Evolutionary conservation across 768 basidiomycete genomes (phyloP).

Genomic region (Lyophyllum semitale): DNA sequence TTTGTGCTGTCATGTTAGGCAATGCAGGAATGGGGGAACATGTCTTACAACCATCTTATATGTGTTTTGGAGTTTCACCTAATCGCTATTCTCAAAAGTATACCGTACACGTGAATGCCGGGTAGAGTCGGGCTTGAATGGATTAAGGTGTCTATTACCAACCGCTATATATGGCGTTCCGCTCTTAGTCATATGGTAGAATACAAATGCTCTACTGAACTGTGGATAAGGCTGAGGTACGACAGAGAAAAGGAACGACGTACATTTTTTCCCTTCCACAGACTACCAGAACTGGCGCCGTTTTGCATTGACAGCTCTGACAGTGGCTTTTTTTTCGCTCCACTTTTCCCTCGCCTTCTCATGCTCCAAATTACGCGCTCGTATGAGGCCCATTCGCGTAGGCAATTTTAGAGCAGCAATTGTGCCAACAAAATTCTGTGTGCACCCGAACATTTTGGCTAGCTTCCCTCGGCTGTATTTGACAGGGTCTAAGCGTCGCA

Average conservation of each 20-base stretch:
- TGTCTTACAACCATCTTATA: constrained; percentile 4
- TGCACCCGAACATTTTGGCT: constrained; percentile 78
- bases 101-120: constrained; percentile 31
- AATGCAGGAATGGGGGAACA: background rate
- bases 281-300: constrained; percentile 73
- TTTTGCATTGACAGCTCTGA: constrained; percentile 65
- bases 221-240: background rate
- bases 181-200: background rate
- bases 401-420: constrained; percentile 63
- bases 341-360: constrained; percentile 53
- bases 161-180: constrained; percentile 36
- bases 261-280: constrained; percentile 8
- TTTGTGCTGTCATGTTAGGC: constrained; percentile 4
- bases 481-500: constrained; percentile 59
- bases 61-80: constrained; percentile 2
- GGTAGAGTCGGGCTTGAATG: constrained; percentile 22
- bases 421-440: constrained; percentile 63
- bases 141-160: constrained; percentile 25
- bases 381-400: constrained; percentile 43
- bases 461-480: constrained; percentile 64
- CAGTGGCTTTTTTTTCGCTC: constrained; percentile 69
- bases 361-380: constrained; percentile 47
- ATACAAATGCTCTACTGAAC: background rate
- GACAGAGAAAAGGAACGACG: background rate
- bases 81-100: constrained; percentile 3